phyloP scores from a whole-genome alignment of 1,284 basidiomycete species.

The Malassezia furfur region DNA sequence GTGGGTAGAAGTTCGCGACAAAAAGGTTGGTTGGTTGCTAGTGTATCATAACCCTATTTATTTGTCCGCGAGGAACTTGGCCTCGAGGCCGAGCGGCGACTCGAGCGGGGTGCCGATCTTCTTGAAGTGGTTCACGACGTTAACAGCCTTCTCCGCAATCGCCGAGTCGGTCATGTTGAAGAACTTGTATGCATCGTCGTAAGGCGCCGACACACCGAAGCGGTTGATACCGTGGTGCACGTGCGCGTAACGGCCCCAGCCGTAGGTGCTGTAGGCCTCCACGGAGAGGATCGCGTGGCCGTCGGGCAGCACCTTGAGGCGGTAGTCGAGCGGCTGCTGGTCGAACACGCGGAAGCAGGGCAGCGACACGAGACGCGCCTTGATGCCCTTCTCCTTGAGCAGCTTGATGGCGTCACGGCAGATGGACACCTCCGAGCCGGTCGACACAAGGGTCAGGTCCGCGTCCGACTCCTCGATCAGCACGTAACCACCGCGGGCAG shows the following conservation, averaged over 20 bases:
- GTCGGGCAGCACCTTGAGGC: constrained; percentile 70
- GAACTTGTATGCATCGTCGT: constrained; percentile 67
- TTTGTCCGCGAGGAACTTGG: neutral
- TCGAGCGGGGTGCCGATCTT: constrained; percentile 63
- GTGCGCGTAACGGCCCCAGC: constrained; percentile 47
- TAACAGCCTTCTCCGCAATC: constrained; percentile 69
- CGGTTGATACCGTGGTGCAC: constrained; percentile 36
- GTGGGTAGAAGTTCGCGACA: neutral
- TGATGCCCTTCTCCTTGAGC: constrained; percentile 59
- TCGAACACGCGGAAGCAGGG: constrained; percentile 87
- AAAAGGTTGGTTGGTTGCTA: too few relatives aligned
- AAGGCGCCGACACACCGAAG: constrained; percentile 74
- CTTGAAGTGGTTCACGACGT: constrained; percentile 79
- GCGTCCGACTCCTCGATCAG: constrained; percentile 64
- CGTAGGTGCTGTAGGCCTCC: constrained; percentile 59
- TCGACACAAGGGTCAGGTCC: constrained; percentile 76
- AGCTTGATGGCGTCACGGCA: constrained; percentile 72
- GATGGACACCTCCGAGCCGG: constrained; percentile 78
- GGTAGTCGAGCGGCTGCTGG: constrained; percentile 69
- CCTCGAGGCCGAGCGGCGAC: constrained; percentile 58
- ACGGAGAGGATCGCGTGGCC: constrained; percentile 82
- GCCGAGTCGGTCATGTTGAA: constrained; percentile 52
- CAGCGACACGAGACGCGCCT: constrained; percentile 72
- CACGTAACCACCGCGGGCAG: constrained; percentile 77
- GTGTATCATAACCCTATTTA: neutral